Percentiles rank a stretch among this genome's conserved stretches.
Evolutionary conservation across 768 basidiomycete genomes (phyloP).

Genomic region (Lactarius vividus): DNA sequence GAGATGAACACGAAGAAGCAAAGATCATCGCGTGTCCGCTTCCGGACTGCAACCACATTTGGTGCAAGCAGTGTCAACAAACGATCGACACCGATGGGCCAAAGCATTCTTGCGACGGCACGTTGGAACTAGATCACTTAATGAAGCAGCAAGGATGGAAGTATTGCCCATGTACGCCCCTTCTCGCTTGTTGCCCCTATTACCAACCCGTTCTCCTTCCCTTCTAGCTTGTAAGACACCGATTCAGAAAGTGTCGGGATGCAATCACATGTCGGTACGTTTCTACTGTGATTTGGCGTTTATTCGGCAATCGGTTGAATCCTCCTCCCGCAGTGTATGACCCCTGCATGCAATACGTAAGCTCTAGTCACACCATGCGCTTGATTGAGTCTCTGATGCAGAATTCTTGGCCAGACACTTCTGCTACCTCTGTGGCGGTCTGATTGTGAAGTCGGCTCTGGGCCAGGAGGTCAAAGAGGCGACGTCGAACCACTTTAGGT

Average conservation of each 20-base stretch:
- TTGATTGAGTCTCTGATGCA: constrained; percentile 1
- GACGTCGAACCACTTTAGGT: constrained; percentile 36
- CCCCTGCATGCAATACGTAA: constrained; percentile 54
- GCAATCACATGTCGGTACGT: constrained; percentile 59
- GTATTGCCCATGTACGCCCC: constrained; percentile 34
- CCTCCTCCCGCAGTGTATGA: constrained; percentile 42
- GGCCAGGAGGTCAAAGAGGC: constrained; percentile 34
- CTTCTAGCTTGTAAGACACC: constrained; percentile 46
- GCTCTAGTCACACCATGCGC: not conserved
- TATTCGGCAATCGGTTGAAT: not conserved
- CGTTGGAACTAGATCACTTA: constrained; percentile 34
- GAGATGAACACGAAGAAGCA: constrained; percentile 31
- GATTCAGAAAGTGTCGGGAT: constrained; percentile 50
- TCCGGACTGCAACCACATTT: constrained; percentile 32
- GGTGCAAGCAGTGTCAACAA: constrained; percentile 37
- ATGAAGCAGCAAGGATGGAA: constrained; percentile 36
- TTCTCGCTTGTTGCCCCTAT: no score
- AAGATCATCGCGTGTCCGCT: constrained; percentile 33
- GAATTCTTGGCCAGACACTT: constrained; percentile 40
- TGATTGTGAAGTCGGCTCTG: constrained; percentile 44
- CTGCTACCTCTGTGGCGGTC: constrained; percentile 49
- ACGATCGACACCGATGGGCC: constrained; percentile 28
- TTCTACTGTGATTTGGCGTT: not conserved
- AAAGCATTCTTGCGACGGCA: constrained; percentile 36
- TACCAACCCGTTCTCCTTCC: no score